phyloP scores from a whole-genome alignment of 2,329 filamentous ascomycete genomes.

The Parastagonospora avenae region DNA sequence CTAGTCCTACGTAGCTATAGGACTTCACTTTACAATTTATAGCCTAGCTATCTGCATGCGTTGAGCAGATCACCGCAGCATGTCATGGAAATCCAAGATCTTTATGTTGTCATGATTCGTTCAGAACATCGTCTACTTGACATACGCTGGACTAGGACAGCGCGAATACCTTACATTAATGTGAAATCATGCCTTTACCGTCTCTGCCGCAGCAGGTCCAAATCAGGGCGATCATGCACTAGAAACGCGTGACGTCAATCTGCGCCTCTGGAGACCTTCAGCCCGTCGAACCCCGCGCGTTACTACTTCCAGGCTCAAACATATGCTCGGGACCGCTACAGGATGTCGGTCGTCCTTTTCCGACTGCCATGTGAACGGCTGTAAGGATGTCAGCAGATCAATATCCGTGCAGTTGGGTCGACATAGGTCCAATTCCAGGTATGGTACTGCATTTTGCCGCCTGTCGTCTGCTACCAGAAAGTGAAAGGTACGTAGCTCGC shows the following conservation, averaged over 20 bases:
- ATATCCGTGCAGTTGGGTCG: background rate
- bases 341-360: background rate
- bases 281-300: background rate
- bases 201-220: no score
- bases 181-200: background rate
- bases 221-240: no score
- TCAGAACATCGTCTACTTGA: no score
- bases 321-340: background rate
- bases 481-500: background rate
- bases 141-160: background rate
- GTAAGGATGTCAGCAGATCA: background rate
- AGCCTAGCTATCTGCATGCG: background rate
- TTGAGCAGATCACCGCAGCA: no score
- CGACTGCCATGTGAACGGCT: background rate
- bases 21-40: background rate
- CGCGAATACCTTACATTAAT: background rate
- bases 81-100: no score
- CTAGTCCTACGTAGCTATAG: slow-evolving; percentile 11
- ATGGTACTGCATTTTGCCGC: background rate
- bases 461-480: background rate
- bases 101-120: no score
- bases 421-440: no score
- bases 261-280: background rate
- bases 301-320: background rate
- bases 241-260: background rate